Evolutionary conservation across 495 filamentous ascomycete genomes (phyloP).

Genomic region (Filosporella fistucella): DNA sequence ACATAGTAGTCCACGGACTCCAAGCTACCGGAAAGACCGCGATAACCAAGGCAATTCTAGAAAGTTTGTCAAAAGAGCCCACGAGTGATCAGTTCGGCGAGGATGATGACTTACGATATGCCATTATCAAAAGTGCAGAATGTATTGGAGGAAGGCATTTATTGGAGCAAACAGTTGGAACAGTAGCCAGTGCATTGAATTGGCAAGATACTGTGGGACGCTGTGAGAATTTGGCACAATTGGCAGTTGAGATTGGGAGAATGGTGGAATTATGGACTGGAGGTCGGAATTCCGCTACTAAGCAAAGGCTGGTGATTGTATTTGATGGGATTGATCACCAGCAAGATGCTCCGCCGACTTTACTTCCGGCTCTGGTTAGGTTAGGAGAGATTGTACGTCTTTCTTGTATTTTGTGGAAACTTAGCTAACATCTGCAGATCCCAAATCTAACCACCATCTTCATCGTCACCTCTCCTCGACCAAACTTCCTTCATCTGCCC

Average conservation of each 20-base stretch:
- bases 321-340: constrained; percentile 91
- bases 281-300: constrained; percentile 27
- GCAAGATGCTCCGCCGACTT: constrained; percentile 70
- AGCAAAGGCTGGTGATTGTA: constrained; percentile 68
- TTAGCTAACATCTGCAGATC: constrained; percentile 49
- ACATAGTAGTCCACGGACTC: constrained; percentile 78
- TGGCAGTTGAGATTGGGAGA: constrained; percentile 64
- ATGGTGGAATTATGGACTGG: constrained; percentile 44
- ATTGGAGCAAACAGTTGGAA: constrained; percentile 59
- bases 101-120: constrained; percentile 45
- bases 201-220: constrained; percentile 34
- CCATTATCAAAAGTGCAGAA: constrained; percentile 74
- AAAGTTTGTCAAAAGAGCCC: constrained; percentile 27
- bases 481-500: constrained; percentile 65
- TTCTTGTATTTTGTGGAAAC: neutral
- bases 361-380: constrained; percentile 77
- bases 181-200: constrained; percentile 47
- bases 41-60: constrained; percentile 60
- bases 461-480: constrained; percentile 67
- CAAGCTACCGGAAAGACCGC: constrained; percentile 87
- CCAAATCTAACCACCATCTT: constrained; percentile 74
- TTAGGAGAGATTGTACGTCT: constrained; percentile 69
- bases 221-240: constrained; percentile 72
- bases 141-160: constrained; percentile 89
- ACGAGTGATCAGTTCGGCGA: constrained; percentile 1